Conservation (phyloP, 352 stramenopile genomes). For the Globisporangium uncinulatum region DNA sequence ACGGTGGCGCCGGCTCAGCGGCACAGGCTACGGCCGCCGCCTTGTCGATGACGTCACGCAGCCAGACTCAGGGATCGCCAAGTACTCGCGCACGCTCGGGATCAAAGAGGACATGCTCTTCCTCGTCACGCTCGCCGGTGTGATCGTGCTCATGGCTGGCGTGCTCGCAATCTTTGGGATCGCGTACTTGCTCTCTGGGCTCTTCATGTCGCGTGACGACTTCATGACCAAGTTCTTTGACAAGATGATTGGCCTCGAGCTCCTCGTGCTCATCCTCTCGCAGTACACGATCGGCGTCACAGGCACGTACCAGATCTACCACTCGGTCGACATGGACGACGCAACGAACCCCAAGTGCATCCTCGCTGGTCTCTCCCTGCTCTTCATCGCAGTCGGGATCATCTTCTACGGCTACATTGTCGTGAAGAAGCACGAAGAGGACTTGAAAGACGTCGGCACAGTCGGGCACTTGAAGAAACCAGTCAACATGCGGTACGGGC, state of each 20-base stretch:
- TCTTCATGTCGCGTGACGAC: constrained; percentile 66
- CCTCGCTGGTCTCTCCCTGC: constrained; percentile 44
- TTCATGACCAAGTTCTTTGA: constrained; percentile 80
- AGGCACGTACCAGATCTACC: constrained; percentile 82
- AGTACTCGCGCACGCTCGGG: constrained; percentile 63
- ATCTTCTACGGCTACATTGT: constrained; percentile 75
- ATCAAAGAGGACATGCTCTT: constrained; percentile 82
- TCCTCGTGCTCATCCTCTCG: constrained; percentile 70
- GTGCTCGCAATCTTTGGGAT: constrained; percentile 59
- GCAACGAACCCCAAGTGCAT: constrained; percentile 61
- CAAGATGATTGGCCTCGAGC: constrained; percentile 75
- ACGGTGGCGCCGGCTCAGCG: not conserved
- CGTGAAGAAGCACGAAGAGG: constrained; percentile 64
- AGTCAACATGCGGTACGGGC: constrained; percentile 74
- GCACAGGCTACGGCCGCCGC: constrained; percentile 2
- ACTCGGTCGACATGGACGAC: constrained; percentile 51
- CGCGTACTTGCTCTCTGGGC: constrained; percentile 40
- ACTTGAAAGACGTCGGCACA: constrained; percentile 73
- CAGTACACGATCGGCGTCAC: constrained; percentile 86
- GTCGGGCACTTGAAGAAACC: constrained; percentile 76
- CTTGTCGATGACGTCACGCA: constrained; percentile 13
- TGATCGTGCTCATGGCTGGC: constrained; percentile 66
- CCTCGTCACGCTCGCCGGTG: constrained; percentile 66
- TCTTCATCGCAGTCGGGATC: constrained; percentile 67
- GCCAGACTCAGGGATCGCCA: constrained; percentile 49